Evolutionary conservation across 148 eudicot genomes (phyloP), one percentile per base, ranked within the genome.

Genomic region (Diospyros lotus): DNA sequence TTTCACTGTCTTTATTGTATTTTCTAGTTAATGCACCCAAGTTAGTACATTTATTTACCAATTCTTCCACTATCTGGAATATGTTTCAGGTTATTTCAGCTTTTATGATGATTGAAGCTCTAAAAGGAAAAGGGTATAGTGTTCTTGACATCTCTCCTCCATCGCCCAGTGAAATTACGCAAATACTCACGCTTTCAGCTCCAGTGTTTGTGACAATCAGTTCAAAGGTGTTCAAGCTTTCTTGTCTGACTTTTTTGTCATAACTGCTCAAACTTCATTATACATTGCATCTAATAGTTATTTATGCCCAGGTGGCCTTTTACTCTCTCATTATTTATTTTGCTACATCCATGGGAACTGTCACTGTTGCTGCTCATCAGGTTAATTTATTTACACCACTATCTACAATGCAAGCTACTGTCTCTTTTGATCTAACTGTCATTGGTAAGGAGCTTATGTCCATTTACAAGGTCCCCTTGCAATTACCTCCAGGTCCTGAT

Each of bases 321-420:
- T 95, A 89, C 73, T 81, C 99, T 75, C 80, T 93, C 72, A 82
- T 95, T 9, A 83, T 93, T 55, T 93, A 87, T 76, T 88, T 85
- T 74, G 99, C 99, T 59, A 93, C 97, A 38, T 89, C 94, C 60
- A 90, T 91, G 97, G 99, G 98, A 76, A 91, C 95, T 62, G 84
- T 86, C 46, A 87, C 84, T 68, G 85, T 91, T 75, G 97, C 99
- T 75, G 99, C 98, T 80, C 97, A 95, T 81, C 99, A 95, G 97
- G 99, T 93, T 69, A 46, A 82, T 76, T 55, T 55, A 8, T 52
- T 18, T 46, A 41, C 46, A 2, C 43, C 42, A 1, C 18, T 73
- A 44, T 45, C 15, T 63, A 13, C 28, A 14, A 60, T 61, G 15
- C 3, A 39, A 17, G 60, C 69, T 11, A 9, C 55, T 41, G 59